These are phyloP conservation scores for Penicillium turbatum DNA, from an alignment of 495 filamentous ascomycete genomes.

Conservation along the genomic window DNA sequence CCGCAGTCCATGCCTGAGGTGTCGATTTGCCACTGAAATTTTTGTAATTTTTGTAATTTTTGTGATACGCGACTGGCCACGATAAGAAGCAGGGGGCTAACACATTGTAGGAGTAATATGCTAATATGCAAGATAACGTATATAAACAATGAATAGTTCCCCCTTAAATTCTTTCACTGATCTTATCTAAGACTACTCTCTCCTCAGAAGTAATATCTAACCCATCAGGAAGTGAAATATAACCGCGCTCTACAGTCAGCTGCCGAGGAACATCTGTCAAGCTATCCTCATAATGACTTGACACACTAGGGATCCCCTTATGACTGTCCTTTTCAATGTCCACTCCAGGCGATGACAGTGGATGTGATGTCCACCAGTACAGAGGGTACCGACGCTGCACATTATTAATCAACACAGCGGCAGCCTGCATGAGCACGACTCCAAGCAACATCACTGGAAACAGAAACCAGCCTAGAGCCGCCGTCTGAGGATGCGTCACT, in stretches of 20 bases:
- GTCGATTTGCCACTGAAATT: constrained; percentile 15
- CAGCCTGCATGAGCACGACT: constrained; percentile 57
- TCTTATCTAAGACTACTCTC: constrained; percentile 26
- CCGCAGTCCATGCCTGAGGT: constrained; percentile 17
- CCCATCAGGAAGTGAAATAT: constrained; percentile 33
- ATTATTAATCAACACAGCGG: constrained; percentile 71
- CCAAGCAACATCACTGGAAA: constrained; percentile 65
- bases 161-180: constrained; percentile 33
- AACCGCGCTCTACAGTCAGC: constrained; percentile 29
- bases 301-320: constrained; percentile 14
- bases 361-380: constrained; percentile 61
- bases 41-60: neutral
- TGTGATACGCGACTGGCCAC: neutral
- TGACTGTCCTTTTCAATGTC: constrained; percentile 24
- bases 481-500: constrained; percentile 52
- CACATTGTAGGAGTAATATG: neutral
- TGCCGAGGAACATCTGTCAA: constrained; percentile 26
- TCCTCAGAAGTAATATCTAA: constrained; percentile 34
- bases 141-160: neutral
- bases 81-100: neutral
- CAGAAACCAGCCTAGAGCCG: constrained; percentile 66
- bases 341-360: constrained; percentile 16
- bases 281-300: constrained; percentile 28
- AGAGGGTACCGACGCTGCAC: constrained; percentile 69
- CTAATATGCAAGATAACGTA: neutral